Evolutionary conservation across 345 rosid genomes (phyloP).

Genomic region (thale cress (Arabidopsis thaliana)): TAIR10.1 NC_003070.9:9924001-9924500

Average conservation of each 20-base stretch:
- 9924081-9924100: background rate
- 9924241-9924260: constrained; percentile 6
- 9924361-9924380: constrained; percentile 5
- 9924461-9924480: background rate
- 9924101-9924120: constrained; percentile 42
- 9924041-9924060: background rate
- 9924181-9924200: background rate
- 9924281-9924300: constrained; percentile 90
- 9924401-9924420: constrained; percentile 11
- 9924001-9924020: constrained; percentile 91
- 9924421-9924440: background rate
- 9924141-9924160: constrained; percentile 89
- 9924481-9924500: background rate
- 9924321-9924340: constrained; percentile 56
- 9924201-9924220: background rate
- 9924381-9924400: constrained; percentile 8
- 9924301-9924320: constrained; percentile 68
- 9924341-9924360: constrained; percentile 53
- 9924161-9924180: constrained; percentile 71
- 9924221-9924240: background rate
- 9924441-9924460: background rate
- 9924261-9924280: constrained; percentile 45
- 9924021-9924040: constrained; percentile 64
- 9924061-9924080: background rate
- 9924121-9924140: constrained; percentile 89